These are phyloP conservation scores for Thielaviopsis ethacetica DNA, from an alignment of 2,329 filamentous ascomycete genomes.

Conservation along the genomic window DNA sequence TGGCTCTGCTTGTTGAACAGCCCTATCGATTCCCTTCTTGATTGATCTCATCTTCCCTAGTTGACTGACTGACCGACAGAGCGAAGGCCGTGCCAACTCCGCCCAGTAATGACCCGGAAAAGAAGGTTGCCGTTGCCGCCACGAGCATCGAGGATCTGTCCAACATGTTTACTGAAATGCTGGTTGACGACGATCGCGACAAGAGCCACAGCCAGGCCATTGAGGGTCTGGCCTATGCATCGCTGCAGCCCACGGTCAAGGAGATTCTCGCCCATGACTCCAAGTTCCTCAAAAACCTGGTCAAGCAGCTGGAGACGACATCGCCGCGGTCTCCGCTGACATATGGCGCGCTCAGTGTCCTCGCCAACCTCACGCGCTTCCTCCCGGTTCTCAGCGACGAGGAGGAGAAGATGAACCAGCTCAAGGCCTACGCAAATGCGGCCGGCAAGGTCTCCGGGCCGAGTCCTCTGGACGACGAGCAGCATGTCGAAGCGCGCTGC, in stretches of 20 bases:
- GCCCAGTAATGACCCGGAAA: constrained; percentile 23
- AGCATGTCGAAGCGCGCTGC: constrained; percentile 61
- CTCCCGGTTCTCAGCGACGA: constrained; percentile 67
- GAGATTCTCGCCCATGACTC: constrained; percentile 58
- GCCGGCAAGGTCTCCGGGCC: constrained; percentile 46
- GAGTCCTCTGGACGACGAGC: constrained; percentile 58
- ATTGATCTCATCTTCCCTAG: constrained; percentile 17
- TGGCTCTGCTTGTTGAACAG: constrained; percentile 2
- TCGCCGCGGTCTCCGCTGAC: constrained; percentile 52
- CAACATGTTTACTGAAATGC: constrained; percentile 47
- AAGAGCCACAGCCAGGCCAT: constrained; percentile 41
- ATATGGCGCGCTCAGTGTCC: constrained; percentile 73
- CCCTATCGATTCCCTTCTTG: neutral
- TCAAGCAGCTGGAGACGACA: constrained; percentile 43
- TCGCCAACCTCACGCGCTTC: constrained; percentile 73
- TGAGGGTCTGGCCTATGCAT: constrained; percentile 85
- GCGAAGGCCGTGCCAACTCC: constrained; percentile 36
- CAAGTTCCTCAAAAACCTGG: constrained; percentile 51
- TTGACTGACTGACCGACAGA: constrained; percentile 30
- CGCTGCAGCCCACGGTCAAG: constrained; percentile 70
- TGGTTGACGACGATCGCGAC: constrained; percentile 32
- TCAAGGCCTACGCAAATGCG: constrained; percentile 88
- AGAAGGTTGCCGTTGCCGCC: constrained; percentile 34
- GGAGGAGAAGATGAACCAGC: constrained; percentile 76
- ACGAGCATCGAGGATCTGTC: constrained; percentile 51